Evolutionary conservation across 768 basidiomycete genomes (phyloP).

Genomic region (Phylloporus rhodoxanthus): DNA sequence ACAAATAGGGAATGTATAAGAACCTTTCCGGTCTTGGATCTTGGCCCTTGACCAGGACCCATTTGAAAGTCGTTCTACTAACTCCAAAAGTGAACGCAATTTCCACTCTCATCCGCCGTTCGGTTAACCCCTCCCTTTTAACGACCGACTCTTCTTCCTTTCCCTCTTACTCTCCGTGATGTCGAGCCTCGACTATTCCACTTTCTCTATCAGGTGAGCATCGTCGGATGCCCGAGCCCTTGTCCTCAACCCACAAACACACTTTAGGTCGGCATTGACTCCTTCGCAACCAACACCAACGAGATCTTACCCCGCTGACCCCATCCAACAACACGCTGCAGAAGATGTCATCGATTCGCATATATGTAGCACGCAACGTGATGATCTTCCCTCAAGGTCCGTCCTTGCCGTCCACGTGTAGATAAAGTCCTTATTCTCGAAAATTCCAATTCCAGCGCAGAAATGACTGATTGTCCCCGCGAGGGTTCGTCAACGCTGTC

Average conservation of each 20-base stretch:
- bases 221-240: neutral
- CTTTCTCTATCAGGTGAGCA: constrained; percentile 24
- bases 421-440: constrained; percentile 8
- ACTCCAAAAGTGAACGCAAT: constrained; percentile 17
- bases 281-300: constrained; percentile 19
- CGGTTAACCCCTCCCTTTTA: constrained; percentile 5
- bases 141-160: constrained; percentile 1
- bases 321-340: constrained; percentile 23
- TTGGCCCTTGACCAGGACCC: constrained; percentile 23
- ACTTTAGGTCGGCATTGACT: constrained; percentile 23
- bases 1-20: constrained; percentile 25
- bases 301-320: constrained; percentile 27
- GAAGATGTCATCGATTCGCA: constrained; percentile 27
- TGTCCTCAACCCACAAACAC: constrained; percentile 2
- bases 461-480: constrained; percentile 21
- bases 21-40: constrained; percentile 21
- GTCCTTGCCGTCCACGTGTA: constrained; percentile 27
- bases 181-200: constrained; percentile 25
- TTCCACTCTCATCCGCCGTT: constrained; percentile 10
- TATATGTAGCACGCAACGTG: constrained; percentile 26
- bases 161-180: constrained; percentile 8
- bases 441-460: constrained; percentile 17
- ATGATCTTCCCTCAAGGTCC: constrained; percentile 32
- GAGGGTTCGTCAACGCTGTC: constrained; percentile 13
- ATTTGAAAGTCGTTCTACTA: constrained; percentile 18